Base-by-base conservation (phyloP, 306 rosid genomes). In the Cajanus cajan region DNA sequence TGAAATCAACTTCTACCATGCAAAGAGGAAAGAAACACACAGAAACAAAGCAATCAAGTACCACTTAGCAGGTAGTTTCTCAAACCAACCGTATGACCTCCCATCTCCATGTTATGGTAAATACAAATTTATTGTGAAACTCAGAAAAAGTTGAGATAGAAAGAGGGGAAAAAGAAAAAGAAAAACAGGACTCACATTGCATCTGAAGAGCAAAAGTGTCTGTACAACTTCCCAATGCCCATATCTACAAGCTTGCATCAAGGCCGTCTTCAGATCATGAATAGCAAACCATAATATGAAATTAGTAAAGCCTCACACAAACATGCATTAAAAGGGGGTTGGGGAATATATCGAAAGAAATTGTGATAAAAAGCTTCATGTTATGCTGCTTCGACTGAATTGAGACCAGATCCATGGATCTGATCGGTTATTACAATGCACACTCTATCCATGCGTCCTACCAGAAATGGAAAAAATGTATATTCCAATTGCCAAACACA, bases 201-300 rank as follows among this genome's bases (percentile, higher is more conserved):
- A 94, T 87, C 89, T 82, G 83, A 86, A 89, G 64, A 94, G 90
- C 69, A 92, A 79, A 79, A 94, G 98, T 75, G 94, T 92, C 72
- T 86, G 97, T 58, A 89, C 91, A 84, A 92, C 97, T 84, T 91
- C 97, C 98, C 98, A 94, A 68, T 94, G 97, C 48, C 98, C 97
- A 83, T 90, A 94, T 79, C 96, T 88, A 89, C 96, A 94, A 2
- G 98, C 98, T 91, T 91, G 98, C 98, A 94, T 94, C 95, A 95
- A 82, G n/a, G 99, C 97, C 83, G 98, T 95, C 99, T 95, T 86
- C 88, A 92, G 55, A 78, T 68, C 85, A 84, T 82, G 51, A 50
- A 75, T 55, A 82, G n/a, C 5, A 76, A 78, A 82, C 59, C 79
- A 82, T 72, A 24, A 68, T 69, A 50, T 25, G 55, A 71, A 64